Conservation (phyloP, 2,329 filamentous ascomycete species). For the Paracoccidioides lutzii region DNA sequence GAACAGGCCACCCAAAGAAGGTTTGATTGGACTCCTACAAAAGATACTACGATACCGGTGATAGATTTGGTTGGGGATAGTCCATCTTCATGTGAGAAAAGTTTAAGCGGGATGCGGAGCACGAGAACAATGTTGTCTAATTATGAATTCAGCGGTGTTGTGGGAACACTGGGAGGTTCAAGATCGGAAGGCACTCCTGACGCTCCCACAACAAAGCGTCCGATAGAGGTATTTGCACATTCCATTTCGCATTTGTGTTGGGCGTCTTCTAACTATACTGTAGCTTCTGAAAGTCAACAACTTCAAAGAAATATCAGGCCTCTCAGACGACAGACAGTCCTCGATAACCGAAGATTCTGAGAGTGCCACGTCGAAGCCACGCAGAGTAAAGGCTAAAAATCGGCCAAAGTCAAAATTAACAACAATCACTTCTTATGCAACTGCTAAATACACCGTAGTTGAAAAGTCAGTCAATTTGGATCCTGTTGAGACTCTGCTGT, state of each 20-base stretch:
- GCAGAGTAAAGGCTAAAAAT: conserved; percentile 26
- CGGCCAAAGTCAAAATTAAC: conserved; percentile 54
- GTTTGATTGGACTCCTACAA: conserved; percentile 56
- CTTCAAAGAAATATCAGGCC: not conserved
- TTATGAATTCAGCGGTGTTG: conserved; percentile 26
- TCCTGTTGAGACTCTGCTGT: conserved; percentile 37
- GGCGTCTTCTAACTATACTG: not conserved
- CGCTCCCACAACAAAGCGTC: conserved; percentile 25
- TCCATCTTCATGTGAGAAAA: not conserved
- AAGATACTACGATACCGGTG: conserved; percentile 24
- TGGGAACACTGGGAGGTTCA: conserved; percentile 10
- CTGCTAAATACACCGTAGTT: conserved; percentile 49
- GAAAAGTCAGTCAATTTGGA: conserved; percentile 23
- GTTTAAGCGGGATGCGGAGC: conserved; percentile 1
- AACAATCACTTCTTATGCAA: conserved; percentile 68
- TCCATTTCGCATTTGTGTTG: not conserved
- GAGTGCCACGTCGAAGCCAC: conserved; percentile 2
- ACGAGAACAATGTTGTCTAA: conserved; percentile 28
- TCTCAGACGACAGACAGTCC: not conserved
- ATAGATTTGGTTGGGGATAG: conserved; percentile 11
- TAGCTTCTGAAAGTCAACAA: conserved; percentile 1
- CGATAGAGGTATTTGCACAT: conserved; percentile 22
- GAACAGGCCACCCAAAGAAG: conserved; percentile 43
- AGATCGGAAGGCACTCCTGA: conserved; percentile 8
- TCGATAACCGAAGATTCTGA: not conserved